Conservation (phyloP, 2,329 filamentous ascomycete species). For the Sarocladiaceae sp. region DNA sequence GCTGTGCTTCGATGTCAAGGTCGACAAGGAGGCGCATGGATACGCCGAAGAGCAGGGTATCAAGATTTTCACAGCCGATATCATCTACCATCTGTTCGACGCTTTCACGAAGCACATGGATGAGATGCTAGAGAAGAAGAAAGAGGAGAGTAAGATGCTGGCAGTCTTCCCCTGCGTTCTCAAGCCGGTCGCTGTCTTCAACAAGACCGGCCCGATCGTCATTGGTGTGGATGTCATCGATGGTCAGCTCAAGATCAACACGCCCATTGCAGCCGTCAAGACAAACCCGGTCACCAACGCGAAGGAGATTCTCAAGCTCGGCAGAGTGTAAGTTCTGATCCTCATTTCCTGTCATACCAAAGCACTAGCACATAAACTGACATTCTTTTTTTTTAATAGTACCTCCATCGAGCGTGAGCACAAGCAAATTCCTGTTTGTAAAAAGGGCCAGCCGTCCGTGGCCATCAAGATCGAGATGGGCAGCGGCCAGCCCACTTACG, state of each 20-base stretch:
- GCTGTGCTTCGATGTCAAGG: slow-evolving; percentile 99
- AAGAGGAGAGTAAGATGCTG: slow-evolving; percentile 91
- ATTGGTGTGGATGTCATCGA: slow-evolving; percentile 94
- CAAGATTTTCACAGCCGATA: slow-evolving; percentile 97
- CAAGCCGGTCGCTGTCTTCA: slow-evolving; percentile 86
- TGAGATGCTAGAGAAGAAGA: slow-evolving; percentile 78
- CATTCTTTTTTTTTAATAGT: no score
- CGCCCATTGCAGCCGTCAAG: slow-evolving; percentile 83
- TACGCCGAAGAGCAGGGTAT: slow-evolving; percentile 93
- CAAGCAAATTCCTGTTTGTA: slow-evolving; percentile 87
- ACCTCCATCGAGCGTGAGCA: slow-evolving; percentile 95
- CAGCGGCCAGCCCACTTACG: slow-evolving; percentile 85
- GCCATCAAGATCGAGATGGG: slow-evolving; percentile 97
- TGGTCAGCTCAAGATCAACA: slow-evolving; percentile 77
- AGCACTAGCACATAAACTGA: no score
- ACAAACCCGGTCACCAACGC: slow-evolving; percentile 68
- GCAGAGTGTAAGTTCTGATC: slow-evolving; percentile 66
- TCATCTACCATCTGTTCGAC: slow-evolving; percentile 98
- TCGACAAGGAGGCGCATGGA: slow-evolving; percentile 88
- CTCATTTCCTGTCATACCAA: slow-evolving; percentile 15
- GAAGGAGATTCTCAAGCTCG: slow-evolving; percentile 79
- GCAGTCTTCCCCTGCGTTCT: slow-evolving; percentile 97
- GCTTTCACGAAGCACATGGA: slow-evolving; percentile 94
- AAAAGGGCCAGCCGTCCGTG: slow-evolving; percentile 94
- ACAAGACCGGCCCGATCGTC: slow-evolving; percentile 95